phyloP scores from a whole-genome alignment of 2,329 filamentous ascomycete genomes.

The Stagonosporopsis cucurbitacearum region DNA sequence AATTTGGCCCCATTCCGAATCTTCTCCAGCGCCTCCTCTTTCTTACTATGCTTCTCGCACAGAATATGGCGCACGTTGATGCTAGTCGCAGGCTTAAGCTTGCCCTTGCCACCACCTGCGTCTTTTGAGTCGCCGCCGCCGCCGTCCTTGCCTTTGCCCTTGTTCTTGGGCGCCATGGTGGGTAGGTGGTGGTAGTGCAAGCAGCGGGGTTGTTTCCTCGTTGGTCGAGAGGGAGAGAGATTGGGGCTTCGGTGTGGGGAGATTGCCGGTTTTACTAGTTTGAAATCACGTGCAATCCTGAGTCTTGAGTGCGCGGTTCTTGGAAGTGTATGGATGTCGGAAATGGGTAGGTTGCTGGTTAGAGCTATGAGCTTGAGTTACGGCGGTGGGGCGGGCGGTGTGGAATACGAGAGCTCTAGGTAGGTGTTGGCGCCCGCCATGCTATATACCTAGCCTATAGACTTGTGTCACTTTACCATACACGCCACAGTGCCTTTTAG shows the following conservation, averaged over 20 bases:
- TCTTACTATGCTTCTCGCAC: constrained; percentile 79
- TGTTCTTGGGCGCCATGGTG: constrained; percentile 38
- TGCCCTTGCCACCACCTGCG: constrained; percentile 50
- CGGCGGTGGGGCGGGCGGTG: constrained; percentile 5
- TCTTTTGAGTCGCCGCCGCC: constrained; percentile 36
- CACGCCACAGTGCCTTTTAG: too few species aligned
- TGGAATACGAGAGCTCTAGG: background rate
- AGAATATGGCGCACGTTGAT: constrained; percentile 78
- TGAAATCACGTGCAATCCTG: background rate
- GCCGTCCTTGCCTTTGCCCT: constrained; percentile 34
- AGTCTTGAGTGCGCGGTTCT: background rate
- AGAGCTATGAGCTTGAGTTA: background rate
- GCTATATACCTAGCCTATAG: background rate
- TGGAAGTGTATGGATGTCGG: background rate
- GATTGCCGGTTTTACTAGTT: background rate
- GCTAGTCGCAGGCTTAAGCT: constrained; percentile 67
- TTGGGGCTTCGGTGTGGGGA: background rate
- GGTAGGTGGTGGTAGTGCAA: background rate
- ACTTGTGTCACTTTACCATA: too few species aligned
- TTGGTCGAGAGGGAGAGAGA: background rate
- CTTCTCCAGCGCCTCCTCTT: constrained; percentile 76
- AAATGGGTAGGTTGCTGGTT: background rate
- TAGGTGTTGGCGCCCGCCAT: background rate
- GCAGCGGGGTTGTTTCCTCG: background rate
- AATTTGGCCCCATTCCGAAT: constrained; percentile 72